These are phyloP conservation scores for Microbotryomycetes sp. DNA, from an alignment of 1,284 basidiomycete species.

Conservation along the genomic window DNA sequence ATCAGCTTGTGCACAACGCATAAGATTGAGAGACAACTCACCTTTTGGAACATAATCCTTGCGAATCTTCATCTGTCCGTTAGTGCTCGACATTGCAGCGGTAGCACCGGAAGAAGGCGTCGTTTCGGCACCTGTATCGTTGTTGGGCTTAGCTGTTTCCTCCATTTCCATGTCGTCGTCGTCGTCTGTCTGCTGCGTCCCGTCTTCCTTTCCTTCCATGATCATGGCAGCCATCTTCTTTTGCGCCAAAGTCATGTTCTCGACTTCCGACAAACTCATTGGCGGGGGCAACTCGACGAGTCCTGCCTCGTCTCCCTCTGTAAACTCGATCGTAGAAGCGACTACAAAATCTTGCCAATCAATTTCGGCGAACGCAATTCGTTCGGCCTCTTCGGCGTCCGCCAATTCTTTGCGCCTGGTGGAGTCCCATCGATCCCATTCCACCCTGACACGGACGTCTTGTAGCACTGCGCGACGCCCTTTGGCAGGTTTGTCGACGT, in stretches of 20 bases:
- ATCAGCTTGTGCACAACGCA: conserved; percentile 8
- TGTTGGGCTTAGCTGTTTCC: conserved; percentile 45
- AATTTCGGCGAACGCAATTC: conserved; percentile 86
- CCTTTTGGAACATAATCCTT: conserved; percentile 93
- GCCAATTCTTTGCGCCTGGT: conserved; percentile 79
- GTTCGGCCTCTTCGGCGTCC: conserved; percentile 82
- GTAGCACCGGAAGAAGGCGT: conserved; percentile 42
- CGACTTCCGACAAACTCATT: conserved; percentile 87
- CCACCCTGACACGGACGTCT: conserved; percentile 66
- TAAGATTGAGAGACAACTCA: conserved; percentile 44
- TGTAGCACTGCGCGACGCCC: conserved; percentile 69
- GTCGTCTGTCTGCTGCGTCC: conserved; percentile 53
- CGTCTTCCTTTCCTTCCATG: conserved; percentile 69
- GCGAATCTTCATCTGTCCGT: conserved; percentile 82
- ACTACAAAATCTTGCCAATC: conserved; percentile 99
- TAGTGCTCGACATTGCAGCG: conserved; percentile 18
- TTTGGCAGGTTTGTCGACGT: conserved; percentile 42
- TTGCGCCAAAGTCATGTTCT: conserved; percentile 93
- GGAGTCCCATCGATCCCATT: conserved; percentile 77
- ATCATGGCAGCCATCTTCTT: conserved; percentile 98
- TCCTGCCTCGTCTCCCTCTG: conserved; percentile 70
- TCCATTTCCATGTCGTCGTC: conserved; percentile 68
- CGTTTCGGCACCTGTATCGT: conserved; percentile 49
- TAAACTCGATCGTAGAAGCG: conserved; percentile 98
- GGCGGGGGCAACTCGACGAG: conserved; percentile 83